Evolutionary conservation across 2,329 filamentous ascomycete species (phyloP), one percentile per base, ranked within the genome.

Genomic region (Fusarium sp.): DNA sequence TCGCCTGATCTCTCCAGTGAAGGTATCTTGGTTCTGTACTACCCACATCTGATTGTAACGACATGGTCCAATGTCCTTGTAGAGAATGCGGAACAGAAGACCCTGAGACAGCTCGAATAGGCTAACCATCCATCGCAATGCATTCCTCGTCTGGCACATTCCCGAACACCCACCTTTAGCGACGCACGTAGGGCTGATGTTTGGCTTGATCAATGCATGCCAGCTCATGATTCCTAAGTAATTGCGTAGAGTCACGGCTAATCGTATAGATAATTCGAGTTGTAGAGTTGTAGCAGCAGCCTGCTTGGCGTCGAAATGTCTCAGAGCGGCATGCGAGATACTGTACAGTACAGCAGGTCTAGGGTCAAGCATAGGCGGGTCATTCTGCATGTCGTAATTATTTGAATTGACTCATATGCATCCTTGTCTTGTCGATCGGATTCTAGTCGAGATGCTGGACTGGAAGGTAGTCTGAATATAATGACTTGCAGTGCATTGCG

Each of bases 281-380:
- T 32, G n/a, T 22, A 47, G 47, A 41, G 64, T 32, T 27, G 24
- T 32, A 37, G 29, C 44, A 57, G 63, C 30, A 66, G 63, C 63
- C 63, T 66, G 63, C 63, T 66, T 66, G 63, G 62, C 62, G 62
- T 55, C 16, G n/a, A 45, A 49, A 60, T 49, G 47, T 67, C 55
- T 55, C 48, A 48, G 62, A 22, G 47, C 32, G 42, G 22, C 14
- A 64, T 63, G 58, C 61, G 41, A 54, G 48, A 59, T 59, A 22
- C 40, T 30, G 48, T 37, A n/a, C 18, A 37, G 34, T 37, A 37
- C 34, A 37, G 34, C 34, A 37, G 18, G 34, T 37, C 34, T 18
- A 6, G 34, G 34, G 34, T 37, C 40, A 30, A 29, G 42, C 24
- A 46, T 46, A 34, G 62, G 61, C 61, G 47, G 59, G 48, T 24